phyloP scores from a whole-genome alignment of 805 yeast species.

The Spathaspora passalidarum region DNA sequence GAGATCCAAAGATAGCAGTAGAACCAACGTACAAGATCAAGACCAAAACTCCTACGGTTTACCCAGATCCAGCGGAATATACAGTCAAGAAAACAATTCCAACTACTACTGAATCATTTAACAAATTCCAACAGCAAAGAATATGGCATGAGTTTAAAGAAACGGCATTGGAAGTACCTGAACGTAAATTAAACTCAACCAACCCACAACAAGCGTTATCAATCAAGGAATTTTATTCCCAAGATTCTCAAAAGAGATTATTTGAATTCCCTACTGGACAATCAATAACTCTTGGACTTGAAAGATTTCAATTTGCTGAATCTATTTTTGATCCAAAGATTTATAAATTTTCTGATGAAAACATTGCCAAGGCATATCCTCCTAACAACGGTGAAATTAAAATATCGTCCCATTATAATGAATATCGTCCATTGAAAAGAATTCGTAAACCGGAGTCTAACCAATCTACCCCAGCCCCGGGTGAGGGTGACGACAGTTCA shows the following conservation, averaged over 20 bases:
- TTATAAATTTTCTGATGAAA: slow-evolving; percentile 30
- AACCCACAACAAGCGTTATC: slow-evolving; percentile 19
- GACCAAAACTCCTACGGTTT: slow-evolving; percentile 36
- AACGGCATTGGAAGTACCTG: slow-evolving; percentile 55
- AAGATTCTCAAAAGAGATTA: slow-evolving; percentile 35
- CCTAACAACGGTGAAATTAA: slow-evolving; percentile 50
- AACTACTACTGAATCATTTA: slow-evolving; percentile 47
- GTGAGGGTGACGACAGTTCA: neutral
- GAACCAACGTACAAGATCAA: slow-evolving; percentile 46
- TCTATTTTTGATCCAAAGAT: slow-evolving; percentile 64
- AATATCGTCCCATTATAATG: slow-evolving; percentile 49
- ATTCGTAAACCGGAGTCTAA: slow-evolving; percentile 42
- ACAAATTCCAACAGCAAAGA: slow-evolving; percentile 52
- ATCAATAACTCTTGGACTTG: slow-evolving; percentile 54
- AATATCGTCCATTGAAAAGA: slow-evolving; percentile 73
- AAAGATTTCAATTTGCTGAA: slow-evolving; percentile 66
- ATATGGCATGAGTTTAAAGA: slow-evolving; percentile 76
- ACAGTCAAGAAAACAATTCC: slow-evolving; percentile 19
- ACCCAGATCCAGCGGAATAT: slow-evolving; percentile 28
- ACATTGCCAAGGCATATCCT: slow-evolving; percentile 25
- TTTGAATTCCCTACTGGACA: slow-evolving; percentile 82
- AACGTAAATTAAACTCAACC: slow-evolving; percentile 25
- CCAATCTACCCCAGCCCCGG: slow-evolving; percentile 27
- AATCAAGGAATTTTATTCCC: slow-evolving; percentile 24
- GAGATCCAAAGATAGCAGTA: slow-evolving; percentile 22